These are phyloP conservation scores for Scedosporium minutisporum DNA, from an alignment of 2,329 filamentous ascomycete species.

Conservation along the genomic window DNA sequence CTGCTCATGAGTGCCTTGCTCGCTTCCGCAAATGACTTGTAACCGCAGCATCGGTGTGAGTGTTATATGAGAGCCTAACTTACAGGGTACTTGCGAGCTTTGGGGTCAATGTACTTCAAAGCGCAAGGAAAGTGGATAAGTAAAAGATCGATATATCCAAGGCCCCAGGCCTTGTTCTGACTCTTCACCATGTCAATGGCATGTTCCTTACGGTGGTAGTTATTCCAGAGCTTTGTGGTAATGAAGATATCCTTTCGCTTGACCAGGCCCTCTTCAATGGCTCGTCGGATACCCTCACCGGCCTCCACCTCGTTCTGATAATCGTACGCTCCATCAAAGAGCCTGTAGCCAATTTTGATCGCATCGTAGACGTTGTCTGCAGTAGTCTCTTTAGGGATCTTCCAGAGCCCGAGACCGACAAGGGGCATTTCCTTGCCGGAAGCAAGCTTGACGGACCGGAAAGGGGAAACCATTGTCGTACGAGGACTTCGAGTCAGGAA, in stretches of 20 bases:
- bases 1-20: too few relatives aligned
- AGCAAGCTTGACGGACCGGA: slow-evolving; percentile 30
- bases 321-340: slow-evolving; percentile 43
- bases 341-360: slow-evolving; percentile 43
- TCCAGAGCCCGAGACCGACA: slow-evolving; percentile 61
- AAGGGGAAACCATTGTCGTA: slow-evolving; percentile 15
- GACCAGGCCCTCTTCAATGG: slow-evolving; percentile 47
- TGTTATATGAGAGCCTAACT: slow-evolving; percentile 10
- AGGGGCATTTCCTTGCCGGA: slow-evolving; percentile 44
- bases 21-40: too few relatives aligned
- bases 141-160: slow-evolving; percentile 24
- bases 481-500: too few relatives aligned
- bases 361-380: slow-evolving; percentile 55
- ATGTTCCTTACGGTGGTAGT: slow-evolving; percentile 19
- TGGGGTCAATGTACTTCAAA: slow-evolving; percentile 31
- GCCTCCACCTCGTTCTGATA: slow-evolving; percentile 59
- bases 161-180: slow-evolving; percentile 28
- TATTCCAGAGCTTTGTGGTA: slow-evolving; percentile 25
- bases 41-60: too few relatives aligned
- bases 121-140: slow-evolving; percentile 28
- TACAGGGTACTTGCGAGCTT: slow-evolving; percentile 27
- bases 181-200: slow-evolving; percentile 19
- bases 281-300: slow-evolving; percentile 50
- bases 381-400: slow-evolving; percentile 39
- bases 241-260: slow-evolving; percentile 29